Conservation (phyloP, 164 flowering plant species). For the Magnolia officinalis region DNA sequence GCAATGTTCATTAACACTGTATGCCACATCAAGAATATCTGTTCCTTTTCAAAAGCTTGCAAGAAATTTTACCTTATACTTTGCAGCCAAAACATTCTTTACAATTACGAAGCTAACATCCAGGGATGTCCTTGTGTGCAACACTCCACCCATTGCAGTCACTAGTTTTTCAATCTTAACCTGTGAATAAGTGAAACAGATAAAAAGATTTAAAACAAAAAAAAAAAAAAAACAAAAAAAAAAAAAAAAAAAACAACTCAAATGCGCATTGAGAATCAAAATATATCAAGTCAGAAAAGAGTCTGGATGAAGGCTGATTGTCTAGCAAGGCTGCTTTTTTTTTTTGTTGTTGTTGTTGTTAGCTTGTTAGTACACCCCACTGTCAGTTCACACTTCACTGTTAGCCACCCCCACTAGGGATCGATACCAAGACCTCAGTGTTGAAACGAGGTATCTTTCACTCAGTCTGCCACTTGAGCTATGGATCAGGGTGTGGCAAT, state of each 20-base stretch:
- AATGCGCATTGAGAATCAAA: neutral
- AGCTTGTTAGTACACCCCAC: too few relatives aligned
- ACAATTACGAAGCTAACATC: slow-evolving; percentile 84
- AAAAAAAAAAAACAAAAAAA: neutral
- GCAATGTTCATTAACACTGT: neutral
- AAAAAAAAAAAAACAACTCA: neutral
- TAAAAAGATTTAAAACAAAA: neutral
- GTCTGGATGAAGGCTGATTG: too few relatives aligned
- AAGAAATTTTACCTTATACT: slow-evolving; percentile 69
- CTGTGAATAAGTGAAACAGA: slow-evolving; percentile 33
- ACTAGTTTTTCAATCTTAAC: slow-evolving; percentile 65
- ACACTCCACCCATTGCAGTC: slow-evolving; percentile 77
- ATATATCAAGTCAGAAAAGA: neutral
- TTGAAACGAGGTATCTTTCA: too few relatives aligned
- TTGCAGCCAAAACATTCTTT: slow-evolving; percentile 81
- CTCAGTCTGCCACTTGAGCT: too few relatives aligned
- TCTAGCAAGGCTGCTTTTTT: too few relatives aligned
- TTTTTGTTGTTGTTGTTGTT: too few relatives aligned
- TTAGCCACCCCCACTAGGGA: too few relatives aligned
- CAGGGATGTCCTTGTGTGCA: slow-evolving; percentile 50
- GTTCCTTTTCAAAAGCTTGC: neutral
- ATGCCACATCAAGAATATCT: neutral
- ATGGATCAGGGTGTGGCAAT: too few relatives aligned
- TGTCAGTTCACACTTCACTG: too few relatives aligned
- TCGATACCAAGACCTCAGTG: too few relatives aligned